Conservation (phyloP, 768 basidiomycete species). For the Solioccasus polychromus region DNA sequence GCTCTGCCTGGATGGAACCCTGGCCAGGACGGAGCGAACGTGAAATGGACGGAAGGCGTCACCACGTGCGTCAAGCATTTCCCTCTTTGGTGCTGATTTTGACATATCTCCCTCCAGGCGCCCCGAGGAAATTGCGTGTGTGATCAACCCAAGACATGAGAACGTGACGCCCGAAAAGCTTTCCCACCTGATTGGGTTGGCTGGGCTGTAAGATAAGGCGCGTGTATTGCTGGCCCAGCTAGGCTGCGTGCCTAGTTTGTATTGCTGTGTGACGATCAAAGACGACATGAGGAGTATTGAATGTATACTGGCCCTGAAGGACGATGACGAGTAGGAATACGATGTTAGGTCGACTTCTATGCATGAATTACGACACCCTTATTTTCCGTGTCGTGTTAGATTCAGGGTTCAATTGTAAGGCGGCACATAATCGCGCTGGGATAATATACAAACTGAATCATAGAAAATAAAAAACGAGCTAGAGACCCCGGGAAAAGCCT, state of each 20-base stretch:
- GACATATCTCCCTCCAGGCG: constrained; percentile 4
- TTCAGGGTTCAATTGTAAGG: constrained; percentile 9
- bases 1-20: constrained; percentile 13
- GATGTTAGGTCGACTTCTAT: not conserved
- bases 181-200: constrained; percentile 7
- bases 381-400: not conserved
- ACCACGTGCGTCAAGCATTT: constrained; percentile 19
- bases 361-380: not conserved
- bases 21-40: constrained; percentile 19
- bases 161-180: constrained; percentile 11
- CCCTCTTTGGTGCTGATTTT: not conserved
- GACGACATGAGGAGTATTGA: too few species aligned
- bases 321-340: not conserved
- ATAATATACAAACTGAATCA: constrained; percentile 24
- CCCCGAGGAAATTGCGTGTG: constrained; percentile 12
- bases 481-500: not conserved
- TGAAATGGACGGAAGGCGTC: constrained; percentile 18
- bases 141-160: constrained; percentile 7
- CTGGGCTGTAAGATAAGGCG: not conserved
- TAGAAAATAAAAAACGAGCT: constrained; percentile 3
- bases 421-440: not conserved
- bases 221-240: not conserved
- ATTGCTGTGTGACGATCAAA: not conserved
- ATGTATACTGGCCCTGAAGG: not conserved
- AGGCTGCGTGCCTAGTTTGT: not conserved